Base-by-base conservation (phyloP, 129 eudicot genomes). In the Erigeron canadensis region DNA sequence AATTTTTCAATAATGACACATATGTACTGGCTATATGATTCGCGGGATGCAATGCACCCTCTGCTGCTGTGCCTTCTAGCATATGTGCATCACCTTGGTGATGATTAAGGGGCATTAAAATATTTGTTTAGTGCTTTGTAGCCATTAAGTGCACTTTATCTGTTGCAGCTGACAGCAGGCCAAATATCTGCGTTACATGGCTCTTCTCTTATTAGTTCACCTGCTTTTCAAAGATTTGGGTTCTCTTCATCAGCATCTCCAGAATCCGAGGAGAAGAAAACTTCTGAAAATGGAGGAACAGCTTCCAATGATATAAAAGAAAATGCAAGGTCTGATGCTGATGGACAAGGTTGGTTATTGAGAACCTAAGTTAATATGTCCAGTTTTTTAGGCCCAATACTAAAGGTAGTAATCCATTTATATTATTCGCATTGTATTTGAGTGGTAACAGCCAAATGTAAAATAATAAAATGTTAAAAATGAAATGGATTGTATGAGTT, bases 231-330 rank as follows among this genome's bases (percentile, higher is more conserved):
- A 71, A 73, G 79, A 59, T 73, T 76, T 75, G 85, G 95, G 69
- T 61, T 89, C 67, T 92, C 91, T 2, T 86, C 98, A 17, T 86
- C 89, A 48, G 95, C 89, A 67, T 78, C 98, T 34, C 64, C 89
- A 56, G 79, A 91, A 80, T 47, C 84, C 66, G 70, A 84, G 70
- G 90, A 86, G 19, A 84, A 84, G 80, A 60, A 78, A 82, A 50
- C 69, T 54, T 48, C 66, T 12, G 82, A 66, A 72, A 80, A 68
- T 57, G 77, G 77, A 67, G 78, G 67, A 63, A 16, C 73, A 63
- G 66, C 59, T 4, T 22, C 80, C 8, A 51, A 58, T 51, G 68
- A 77, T 45, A 80, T 74, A 48, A 83, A 78, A 43, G 77, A 64
- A 63, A 51, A 73, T 53, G 69, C 67, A 46, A 66, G 48, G 67